Conservation (phyloP, 345 rosid species). For the Diplotaxis tenuifolia region DNA sequence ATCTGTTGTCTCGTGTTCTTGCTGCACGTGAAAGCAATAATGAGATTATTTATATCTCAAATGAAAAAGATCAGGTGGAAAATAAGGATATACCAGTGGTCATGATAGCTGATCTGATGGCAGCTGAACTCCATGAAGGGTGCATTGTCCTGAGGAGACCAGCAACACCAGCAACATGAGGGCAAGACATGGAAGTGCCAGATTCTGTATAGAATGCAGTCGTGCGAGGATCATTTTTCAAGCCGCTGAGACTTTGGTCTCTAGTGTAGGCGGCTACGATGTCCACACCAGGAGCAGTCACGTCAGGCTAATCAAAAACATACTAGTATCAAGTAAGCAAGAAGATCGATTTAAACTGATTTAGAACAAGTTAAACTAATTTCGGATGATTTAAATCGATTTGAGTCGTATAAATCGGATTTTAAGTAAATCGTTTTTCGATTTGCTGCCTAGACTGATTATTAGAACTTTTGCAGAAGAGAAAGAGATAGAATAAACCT, state of each 20-base stretch:
- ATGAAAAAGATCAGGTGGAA: not conserved
- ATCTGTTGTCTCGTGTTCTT: conserved; percentile 20
- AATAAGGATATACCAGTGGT: not conserved
- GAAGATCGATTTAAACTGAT: not conserved
- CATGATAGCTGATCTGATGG: conserved; percentile 11
- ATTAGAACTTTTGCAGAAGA: too few relatives aligned
- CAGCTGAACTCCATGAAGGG: conserved; percentile 15
- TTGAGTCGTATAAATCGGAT: too few relatives aligned
- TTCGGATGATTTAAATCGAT: too few relatives aligned
- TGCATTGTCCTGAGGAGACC: conserved; percentile 20
- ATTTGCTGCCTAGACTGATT: too few relatives aligned
- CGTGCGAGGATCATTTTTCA: conserved; percentile 10
- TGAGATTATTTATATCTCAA: not conserved
- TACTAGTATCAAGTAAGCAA: not conserved
- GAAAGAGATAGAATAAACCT: not conserved
- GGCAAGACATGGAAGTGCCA: conserved; percentile 17
- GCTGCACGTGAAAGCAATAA: not conserved
- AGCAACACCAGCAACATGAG: conserved; percentile 21
- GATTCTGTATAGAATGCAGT: not conserved
- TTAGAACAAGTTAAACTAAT: too few relatives aligned
- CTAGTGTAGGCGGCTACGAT: conserved; percentile 12
- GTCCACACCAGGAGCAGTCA: conserved; percentile 8
- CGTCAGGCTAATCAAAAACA: conserved; percentile 1
- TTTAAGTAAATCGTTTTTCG: too few relatives aligned
- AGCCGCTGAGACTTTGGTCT: not conserved